These are phyloP conservation scores for Linderniella brevidens DNA, from an alignment of 257 asterid genomes.

Conservation along the genomic window DNA sequence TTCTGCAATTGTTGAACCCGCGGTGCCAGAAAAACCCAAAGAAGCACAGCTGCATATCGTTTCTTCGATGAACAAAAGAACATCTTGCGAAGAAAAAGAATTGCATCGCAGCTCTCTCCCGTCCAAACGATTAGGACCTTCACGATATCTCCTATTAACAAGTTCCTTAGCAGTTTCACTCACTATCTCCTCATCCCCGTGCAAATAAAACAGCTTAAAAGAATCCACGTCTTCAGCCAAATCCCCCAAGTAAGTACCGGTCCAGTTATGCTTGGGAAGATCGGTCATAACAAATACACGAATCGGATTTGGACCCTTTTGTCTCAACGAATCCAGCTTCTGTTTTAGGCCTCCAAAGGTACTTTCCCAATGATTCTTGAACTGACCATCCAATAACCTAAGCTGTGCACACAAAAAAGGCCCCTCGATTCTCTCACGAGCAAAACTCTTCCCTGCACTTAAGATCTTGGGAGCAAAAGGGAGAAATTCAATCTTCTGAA, in stretches of 20 bases:
- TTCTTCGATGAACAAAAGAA: slow-evolving; percentile 53
- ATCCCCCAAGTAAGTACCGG: slow-evolving; percentile 59
- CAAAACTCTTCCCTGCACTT: slow-evolving; percentile 61
- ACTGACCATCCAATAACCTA: slow-evolving; percentile 83
- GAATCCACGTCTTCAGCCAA: slow-evolving; percentile 32
- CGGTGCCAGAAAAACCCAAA: slow-evolving; percentile 74
- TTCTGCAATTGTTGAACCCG: slow-evolving; percentile 85
- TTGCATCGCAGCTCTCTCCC: slow-evolving; percentile 19
- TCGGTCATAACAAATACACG: slow-evolving; percentile 85
- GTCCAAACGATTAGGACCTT: slow-evolving; percentile 16
- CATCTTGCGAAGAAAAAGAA: slow-evolving; percentile 34
- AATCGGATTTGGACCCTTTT: slow-evolving; percentile 41
- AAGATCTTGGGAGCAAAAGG: slow-evolving; percentile 59
- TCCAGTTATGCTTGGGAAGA: slow-evolving; percentile 60
- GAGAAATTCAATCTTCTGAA: slow-evolving; percentile 50
- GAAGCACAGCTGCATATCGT: slow-evolving; percentile 80
- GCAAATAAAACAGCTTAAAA: slow-evolving; percentile 36
- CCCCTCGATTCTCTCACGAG: slow-evolving; percentile 32
- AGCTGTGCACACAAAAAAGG: slow-evolving; percentile 86
- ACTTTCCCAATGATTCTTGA: slow-evolving; percentile 62
- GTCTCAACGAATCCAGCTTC: slow-evolving; percentile 36
- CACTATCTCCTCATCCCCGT: slow-evolving; percentile 40
- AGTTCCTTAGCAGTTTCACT: slow-evolving; percentile 37
- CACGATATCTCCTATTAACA: slow-evolving; percentile 12
- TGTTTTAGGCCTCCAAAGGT: slow-evolving; percentile 49